These are phyloP conservation scores for Pisolithus orientalis DNA, from an alignment of 768 basidiomycete genomes.

Conservation along the genomic window DNA sequence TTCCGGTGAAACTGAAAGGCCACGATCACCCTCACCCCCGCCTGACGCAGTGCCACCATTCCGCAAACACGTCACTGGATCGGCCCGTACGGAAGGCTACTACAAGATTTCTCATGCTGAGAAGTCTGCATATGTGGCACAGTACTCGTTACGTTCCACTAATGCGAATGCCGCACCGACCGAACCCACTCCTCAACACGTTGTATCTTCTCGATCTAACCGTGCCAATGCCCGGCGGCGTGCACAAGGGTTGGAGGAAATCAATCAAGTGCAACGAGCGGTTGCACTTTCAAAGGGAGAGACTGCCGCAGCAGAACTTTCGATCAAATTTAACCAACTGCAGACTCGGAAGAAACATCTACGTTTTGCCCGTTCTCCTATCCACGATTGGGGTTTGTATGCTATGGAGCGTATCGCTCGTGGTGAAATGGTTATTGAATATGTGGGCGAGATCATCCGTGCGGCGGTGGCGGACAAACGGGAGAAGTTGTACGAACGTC, in stretches of 20 bases:
- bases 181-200: conserved; percentile 44
- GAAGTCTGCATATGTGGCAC: conserved; percentile 88
- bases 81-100: conserved; percentile 90
- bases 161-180: conserved; percentile 33
- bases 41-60: conserved; percentile 45
- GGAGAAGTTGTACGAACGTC: conserved; percentile 94
- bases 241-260: conserved; percentile 90
- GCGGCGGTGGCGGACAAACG: conserved; percentile 94
- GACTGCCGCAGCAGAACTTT: conserved; percentile 59
- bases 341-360: conserved; percentile 98
- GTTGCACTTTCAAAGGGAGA: conserved; percentile 73
- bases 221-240: conserved; percentile 89
- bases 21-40: conserved; percentile 25
- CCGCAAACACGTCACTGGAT: conserved; percentile 76
- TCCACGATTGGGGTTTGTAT: conserved; percentile 98
- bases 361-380: conserved; percentile 89
- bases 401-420: conserved; percentile 92
- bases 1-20: conserved; percentile 20
- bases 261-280: conserved; percentile 83
- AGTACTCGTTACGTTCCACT: conserved; percentile 65
- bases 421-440: conserved; percentile 99
- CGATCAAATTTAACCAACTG: conserved; percentile 98
- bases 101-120: conserved; percentile 92
- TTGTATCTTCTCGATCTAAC: conserved; percentile 80
- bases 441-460: conserved; percentile 95